Conservation (phyloP, 495 filamentous ascomycete species). For the Daldinia caldariorum region DNA sequence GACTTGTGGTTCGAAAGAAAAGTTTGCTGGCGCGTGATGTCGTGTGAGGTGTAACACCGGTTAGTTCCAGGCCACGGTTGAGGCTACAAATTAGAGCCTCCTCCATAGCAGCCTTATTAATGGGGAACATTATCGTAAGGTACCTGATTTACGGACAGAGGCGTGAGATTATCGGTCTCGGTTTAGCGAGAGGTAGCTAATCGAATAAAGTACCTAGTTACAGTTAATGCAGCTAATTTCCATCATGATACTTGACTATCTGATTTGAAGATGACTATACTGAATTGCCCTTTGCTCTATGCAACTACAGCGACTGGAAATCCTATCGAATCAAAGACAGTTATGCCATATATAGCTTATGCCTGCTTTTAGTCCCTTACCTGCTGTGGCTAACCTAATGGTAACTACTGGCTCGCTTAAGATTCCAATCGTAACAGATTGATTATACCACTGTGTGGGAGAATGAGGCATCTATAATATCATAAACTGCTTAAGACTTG, state of each 20-base stretch:
- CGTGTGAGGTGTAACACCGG: neutral
- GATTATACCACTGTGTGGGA: neutral
- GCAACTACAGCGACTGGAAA: neutral
- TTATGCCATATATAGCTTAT: neutral
- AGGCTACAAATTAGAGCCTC: slow-evolving; percentile 15
- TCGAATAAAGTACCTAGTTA: neutral
- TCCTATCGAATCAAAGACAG: too few relatives aligned
- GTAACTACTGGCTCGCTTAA: neutral
- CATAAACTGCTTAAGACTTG: neutral
- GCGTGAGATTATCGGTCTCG: neutral
- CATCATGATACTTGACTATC: neutral
- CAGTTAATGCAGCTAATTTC: neutral
- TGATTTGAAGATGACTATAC: neutral
- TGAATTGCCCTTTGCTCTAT: neutral
- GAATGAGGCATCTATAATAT: neutral
- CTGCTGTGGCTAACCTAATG: neutral
- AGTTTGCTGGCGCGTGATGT: slow-evolving; percentile 5
- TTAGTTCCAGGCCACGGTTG: neutral
- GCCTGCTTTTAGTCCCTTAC: neutral
- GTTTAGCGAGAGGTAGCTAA: neutral
- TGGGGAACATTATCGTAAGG: neutral
- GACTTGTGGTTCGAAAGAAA: slow-evolving; percentile 6
- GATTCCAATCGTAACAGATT: neutral
- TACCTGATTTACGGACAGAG: neutral
- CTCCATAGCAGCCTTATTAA: slow-evolving; percentile 5